These are phyloP conservation scores for Leccinum pachyderme DNA, from an alignment of 1,284 basidiomycete species.

Conservation along the genomic window DNA sequence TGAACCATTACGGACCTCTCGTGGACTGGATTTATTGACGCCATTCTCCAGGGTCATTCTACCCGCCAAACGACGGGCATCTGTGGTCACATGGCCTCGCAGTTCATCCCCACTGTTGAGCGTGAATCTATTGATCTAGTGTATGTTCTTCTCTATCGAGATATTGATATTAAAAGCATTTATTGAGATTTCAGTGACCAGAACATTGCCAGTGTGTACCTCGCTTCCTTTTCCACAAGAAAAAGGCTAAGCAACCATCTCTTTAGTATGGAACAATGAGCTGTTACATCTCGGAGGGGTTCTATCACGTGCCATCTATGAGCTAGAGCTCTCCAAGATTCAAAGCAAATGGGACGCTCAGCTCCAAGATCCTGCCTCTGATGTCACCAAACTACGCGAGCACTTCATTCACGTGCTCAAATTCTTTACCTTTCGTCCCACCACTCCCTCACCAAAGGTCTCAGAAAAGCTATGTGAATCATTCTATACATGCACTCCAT, in stretches of 20 bases:
- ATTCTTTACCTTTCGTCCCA: slow-evolving; percentile 84
- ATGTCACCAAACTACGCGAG: slow-evolving; percentile 40
- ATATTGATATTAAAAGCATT: not conserved
- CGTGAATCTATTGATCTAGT: slow-evolving; percentile 90
- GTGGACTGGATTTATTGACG: not conserved
- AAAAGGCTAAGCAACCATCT: not conserved
- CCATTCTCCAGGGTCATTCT: not conserved
- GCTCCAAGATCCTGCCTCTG: not conserved
- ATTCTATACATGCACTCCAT: slow-evolving; percentile 68
- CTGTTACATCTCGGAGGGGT: slow-evolving; percentile 81
- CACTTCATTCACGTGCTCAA: slow-evolving; percentile 78
- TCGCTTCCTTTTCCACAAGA: not conserved
- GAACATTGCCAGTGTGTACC: slow-evolving; percentile 58
- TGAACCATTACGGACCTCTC: not conserved
- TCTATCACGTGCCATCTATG: slow-evolving; percentile 81
- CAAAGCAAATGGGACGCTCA: slow-evolving; percentile 43
- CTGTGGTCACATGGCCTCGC: slow-evolving; percentile 84
- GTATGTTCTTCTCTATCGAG: slow-evolving; percentile 40
- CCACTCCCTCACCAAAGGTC: slow-evolving; percentile 83
- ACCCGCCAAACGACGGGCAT: slow-evolving; percentile 72
- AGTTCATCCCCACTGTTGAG: slow-evolving; percentile 96
- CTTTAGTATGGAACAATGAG: slow-evolving; percentile 77
- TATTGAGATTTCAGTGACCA: slow-evolving; percentile 50
- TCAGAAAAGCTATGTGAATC: slow-evolving; percentile 69
- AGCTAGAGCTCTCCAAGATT: slow-evolving; percentile 70